Evolutionary conservation across 2,329 filamentous ascomycete genomes (phyloP), one percentile per base, ranked within the genome.

Genomic region (Ciborinia camelliae): DNA sequence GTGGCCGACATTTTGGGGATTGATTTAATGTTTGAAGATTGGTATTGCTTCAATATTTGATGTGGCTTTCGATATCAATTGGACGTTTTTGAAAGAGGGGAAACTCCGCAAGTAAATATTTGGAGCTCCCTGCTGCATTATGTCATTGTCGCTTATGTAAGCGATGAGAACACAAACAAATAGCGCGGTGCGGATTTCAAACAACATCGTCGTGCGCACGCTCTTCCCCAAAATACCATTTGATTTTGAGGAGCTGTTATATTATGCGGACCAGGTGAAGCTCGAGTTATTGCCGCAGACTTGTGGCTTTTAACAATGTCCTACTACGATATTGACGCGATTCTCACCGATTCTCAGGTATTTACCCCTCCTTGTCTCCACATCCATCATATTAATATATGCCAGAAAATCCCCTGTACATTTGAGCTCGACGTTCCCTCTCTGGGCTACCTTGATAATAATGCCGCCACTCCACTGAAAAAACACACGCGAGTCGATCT

Each of bases 381-480:
- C 20, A 52, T 26, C 41, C 47, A 47, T 35, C 5, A 20, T 63
- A 20, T 58, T 67, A 68, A 68, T 59, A 70, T 45, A 48, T 39
- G 61, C 62, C 71, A 97, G 88, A 98, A 97, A 90, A 86, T 97
- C 39, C 94, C 95, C 48, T 97, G 93, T 80, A 96, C 90, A 60
- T 97, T 98, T 79, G 90, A 97, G 74, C 85, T 97, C 73, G 90
- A 94, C 66, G 88, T 97, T 39, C 90, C 92, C 26, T 88, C 90
- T 64, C 85, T 98, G 53, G 93, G 93, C 70, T 92, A 96, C 76
- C 84, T 99, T 66, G 92, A 96, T 78, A 92, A 92, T 73, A 94
- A 91, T 73, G 84, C 90, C 30, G 75, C 78, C 2, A 79, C 82
- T 39, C 78, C 90, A 75, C 88, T 98, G 72, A 95, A 94, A 76